phyloP scores from a whole-genome alignment of 768 basidiomycete genomes.

The Pleurotus tuber-regium region DNA sequence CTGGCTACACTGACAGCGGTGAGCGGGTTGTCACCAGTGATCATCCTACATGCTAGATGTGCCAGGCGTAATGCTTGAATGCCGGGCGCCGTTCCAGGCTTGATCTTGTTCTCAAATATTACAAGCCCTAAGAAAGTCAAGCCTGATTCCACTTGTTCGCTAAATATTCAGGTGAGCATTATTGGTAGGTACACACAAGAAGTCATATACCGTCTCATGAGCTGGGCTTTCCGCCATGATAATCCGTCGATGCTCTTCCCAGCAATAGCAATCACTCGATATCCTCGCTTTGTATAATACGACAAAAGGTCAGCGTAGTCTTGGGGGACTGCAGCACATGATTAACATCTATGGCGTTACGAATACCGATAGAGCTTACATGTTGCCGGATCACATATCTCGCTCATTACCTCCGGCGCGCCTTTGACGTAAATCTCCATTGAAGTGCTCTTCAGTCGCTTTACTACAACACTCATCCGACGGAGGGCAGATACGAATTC shows the following conservation, averaged over 20 bases:
- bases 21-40: constrained; percentile 95
- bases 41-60: constrained; percentile 94
- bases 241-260: constrained; percentile 93
- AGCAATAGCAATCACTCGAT: constrained; percentile 96
- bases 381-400: constrained; percentile 91
- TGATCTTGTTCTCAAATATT: constrained; percentile 98
- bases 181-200: too few relatives aligned
- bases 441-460: constrained; percentile 86
- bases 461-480: constrained; percentile 97
- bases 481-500: constrained; percentile 94
- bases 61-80: constrained; percentile 87
- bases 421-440: constrained; percentile 99
- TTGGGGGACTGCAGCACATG: constrained; percentile 66
- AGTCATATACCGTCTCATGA: constrained; percentile 80
- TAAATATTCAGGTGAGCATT: too few relatives aligned
- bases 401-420: constrained; percentile 97
- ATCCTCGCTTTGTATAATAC: constrained; percentile 96
- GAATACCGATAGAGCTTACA: constrained; percentile 60
- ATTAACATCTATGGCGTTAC: constrained; percentile 11
- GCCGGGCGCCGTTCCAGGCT: constrained; percentile 85
- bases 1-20: constrained; percentile 97
- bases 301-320: constrained; percentile 96
- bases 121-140: constrained; percentile 91
- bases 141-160: constrained; percentile 91
- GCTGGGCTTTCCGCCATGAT: constrained; percentile 96